A percentile compares a stretch with the other conserved stretches of the same genome.
Conservation (phyloP, 179 eudicot species). For the Silene vulgaris region DNA sequence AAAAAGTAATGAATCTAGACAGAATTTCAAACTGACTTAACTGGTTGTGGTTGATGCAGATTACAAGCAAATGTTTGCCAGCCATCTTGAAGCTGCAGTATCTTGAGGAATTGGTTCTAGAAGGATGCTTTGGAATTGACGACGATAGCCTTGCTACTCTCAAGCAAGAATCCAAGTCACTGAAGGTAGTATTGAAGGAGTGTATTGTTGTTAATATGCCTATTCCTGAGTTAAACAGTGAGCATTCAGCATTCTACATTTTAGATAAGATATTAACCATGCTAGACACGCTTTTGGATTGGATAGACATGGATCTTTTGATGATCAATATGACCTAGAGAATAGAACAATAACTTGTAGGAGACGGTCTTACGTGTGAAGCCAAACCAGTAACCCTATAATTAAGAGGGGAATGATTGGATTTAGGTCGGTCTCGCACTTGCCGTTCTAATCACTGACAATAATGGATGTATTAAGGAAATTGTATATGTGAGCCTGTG, state of each 20-base stretch:
- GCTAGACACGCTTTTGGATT: not conserved
- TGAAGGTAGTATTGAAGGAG: constrained; percentile 49
- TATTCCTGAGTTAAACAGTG: not conserved
- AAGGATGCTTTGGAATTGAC: constrained; percentile 86
- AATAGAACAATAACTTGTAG: not conserved
- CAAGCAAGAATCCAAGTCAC: constrained; percentile 63
- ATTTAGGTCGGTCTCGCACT: too few relatives aligned
- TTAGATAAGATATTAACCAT: not conserved
- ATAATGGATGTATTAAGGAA: not conserved
- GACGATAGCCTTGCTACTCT: constrained; percentile 61
- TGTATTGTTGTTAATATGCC: not conserved
- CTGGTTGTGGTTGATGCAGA: constrained; percentile 39
- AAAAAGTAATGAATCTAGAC: not conserved
- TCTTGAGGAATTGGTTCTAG: constrained; percentile 72
- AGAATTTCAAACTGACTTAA: constrained; percentile 13
- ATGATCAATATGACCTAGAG: not conserved
- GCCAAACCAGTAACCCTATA: not conserved
- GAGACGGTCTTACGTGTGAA: not conserved
- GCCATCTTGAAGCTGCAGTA: constrained; percentile 59
- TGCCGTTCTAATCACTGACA: too few relatives aligned
- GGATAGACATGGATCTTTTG: constrained; percentile 6
- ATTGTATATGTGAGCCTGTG: not conserved
- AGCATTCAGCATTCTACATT: not conserved
- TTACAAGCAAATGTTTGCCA: constrained; percentile 67
- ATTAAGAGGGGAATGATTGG: too few relatives aligned